Evolutionary conservation across 1,284 basidiomycete species (phyloP), one percentile per base, ranked within the genome.

Genomic region (Sporisorium iseilematis-ciliati): DNA sequence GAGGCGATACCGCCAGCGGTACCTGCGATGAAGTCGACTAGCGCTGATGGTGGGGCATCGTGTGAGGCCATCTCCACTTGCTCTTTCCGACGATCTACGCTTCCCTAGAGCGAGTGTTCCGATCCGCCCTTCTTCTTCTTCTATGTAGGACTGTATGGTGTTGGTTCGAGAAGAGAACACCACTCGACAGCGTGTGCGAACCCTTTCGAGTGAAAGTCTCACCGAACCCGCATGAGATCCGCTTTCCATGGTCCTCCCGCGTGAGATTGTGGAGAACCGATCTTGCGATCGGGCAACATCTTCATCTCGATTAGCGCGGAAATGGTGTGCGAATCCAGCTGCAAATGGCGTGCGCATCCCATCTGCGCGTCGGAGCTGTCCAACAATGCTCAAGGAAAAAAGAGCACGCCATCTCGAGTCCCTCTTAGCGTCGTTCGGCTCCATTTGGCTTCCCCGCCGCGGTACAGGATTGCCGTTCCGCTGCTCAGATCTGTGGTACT

Each of bases 11-110:
- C 79, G 29, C 65, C 82, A 5, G 66, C 77, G 26, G 82, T 83
- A 35, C 82, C 81, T n/a, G 81, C 81, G 29, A 82, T 29, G 25
- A 83, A 83, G 48, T 83, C 81, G 59, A 82, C 80, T 41, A 78
- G n/a, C 2, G 79, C 59, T n/a, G 78, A 81, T 0, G 78, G 76
- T 18, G 54, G 10, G 23, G 54, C 54, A n/a, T 38, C 35, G 3
- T 23, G 11, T 40, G 4, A 45, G 40, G 21, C 23, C 25, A 4
- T 29, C n/a, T n/a, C n/a, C n/a, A n/a, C n/a, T n/a, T n/a, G n/a
- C n/a, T n/a, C n/a, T n/a, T n/a, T 1, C 14, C 35, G 35, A 38
- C 35, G 11, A 16, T 16, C 35, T 38, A 11, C n/a, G n/a, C n/a
- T n/a, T n/a, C n/a, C n/a, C n/a, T n/a, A n/a, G n/a, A n/a, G n/a